Evolutionary conservation across 176 grass and related monocot genomes (phyloP).

Genomic region (Echinochloa phyllopogon): DNA sequence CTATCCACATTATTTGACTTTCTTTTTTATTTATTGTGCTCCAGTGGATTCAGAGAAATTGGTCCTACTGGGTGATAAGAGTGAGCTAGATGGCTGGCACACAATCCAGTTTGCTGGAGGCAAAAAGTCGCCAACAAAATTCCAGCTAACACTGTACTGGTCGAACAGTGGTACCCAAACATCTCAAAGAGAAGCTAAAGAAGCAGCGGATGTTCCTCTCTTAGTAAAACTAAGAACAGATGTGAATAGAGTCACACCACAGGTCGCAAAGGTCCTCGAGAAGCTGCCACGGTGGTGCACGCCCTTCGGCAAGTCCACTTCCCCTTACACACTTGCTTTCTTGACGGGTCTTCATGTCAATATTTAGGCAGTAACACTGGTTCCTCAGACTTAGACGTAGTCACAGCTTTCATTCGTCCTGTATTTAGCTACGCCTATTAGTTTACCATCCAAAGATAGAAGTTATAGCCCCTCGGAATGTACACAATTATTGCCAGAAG

Average conservation of each 20-base stretch:
- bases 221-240: conserved; percentile 83
- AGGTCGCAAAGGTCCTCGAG: conserved; percentile 56
- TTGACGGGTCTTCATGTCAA: conserved; percentile 72
- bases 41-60: conserved; percentile 69
- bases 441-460: too few species aligned
- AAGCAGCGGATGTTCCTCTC: conserved; percentile 36
- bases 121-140: conserved; percentile 81
- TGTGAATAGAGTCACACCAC: conserved; percentile 66
- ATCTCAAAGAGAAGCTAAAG: background rate
- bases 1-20: conserved; percentile 27
- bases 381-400: conserved; percentile 7
- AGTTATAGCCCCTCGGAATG: too few species aligned
- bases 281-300: conserved; percentile 89
- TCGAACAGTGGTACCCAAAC: conserved; percentile 33
- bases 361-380: conserved; percentile 53
- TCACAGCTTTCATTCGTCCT: too few species aligned
- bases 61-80: conserved; percentile 54
- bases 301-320: conserved; percentile 81
- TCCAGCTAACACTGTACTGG: conserved; percentile 76
- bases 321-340: conserved; percentile 80
- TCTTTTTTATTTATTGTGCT: conserved; percentile 12
- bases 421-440: background rate
- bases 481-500: too few species aligned
- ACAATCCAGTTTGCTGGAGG: conserved; percentile 91
- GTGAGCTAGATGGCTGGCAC: conserved; percentile 74